phyloP scores from a whole-genome alignment of 2,329 filamentous ascomycete species.

The Apiospora arundinis region DNA sequence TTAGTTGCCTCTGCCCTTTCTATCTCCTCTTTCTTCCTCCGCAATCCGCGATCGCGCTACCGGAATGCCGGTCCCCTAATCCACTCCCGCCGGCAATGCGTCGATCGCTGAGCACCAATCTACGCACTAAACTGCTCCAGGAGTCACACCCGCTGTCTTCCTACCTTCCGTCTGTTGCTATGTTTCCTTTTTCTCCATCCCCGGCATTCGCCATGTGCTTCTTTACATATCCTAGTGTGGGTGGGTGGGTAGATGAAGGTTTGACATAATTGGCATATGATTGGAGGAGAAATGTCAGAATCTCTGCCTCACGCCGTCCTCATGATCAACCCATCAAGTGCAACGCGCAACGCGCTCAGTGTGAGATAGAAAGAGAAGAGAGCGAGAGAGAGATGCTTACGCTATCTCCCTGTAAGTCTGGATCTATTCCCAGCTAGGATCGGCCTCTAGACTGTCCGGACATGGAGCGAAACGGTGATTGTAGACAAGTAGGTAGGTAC shows the following conservation, averaged over 20 bases:
- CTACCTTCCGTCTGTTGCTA: not conserved
- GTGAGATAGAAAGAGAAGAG: not conserved
- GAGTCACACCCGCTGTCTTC: not conserved
- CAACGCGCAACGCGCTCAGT: not conserved
- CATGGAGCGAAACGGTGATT: not conserved
- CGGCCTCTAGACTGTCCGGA: not conserved
- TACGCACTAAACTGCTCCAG: not conserved
- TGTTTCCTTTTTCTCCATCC: not conserved
- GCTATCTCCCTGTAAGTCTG: not conserved
- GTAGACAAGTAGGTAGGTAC: not conserved
- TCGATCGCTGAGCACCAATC: not conserved
- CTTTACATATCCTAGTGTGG: not conserved
- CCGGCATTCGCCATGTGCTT: conserved; percentile 7
- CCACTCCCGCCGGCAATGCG: conserved; percentile 9
- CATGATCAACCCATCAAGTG: not conserved
- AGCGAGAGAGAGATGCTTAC: not conserved
- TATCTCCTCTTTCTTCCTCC: not conserved
- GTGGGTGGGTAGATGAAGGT: not conserved
- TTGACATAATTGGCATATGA: not conserved
- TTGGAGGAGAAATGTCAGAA: not conserved
- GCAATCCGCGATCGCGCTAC: not conserved
- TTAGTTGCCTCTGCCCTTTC: too few species aligned
- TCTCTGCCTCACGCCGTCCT: not conserved
- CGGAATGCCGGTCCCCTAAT: conserved; percentile 17
- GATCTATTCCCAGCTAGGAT: not conserved